Percentiles rank a stretch among this genome's conserved stretches.
Evolutionary conservation across 176 grass and related monocot genomes (phyloP).

Genomic region (Phoenix dactylifera): DNA sequence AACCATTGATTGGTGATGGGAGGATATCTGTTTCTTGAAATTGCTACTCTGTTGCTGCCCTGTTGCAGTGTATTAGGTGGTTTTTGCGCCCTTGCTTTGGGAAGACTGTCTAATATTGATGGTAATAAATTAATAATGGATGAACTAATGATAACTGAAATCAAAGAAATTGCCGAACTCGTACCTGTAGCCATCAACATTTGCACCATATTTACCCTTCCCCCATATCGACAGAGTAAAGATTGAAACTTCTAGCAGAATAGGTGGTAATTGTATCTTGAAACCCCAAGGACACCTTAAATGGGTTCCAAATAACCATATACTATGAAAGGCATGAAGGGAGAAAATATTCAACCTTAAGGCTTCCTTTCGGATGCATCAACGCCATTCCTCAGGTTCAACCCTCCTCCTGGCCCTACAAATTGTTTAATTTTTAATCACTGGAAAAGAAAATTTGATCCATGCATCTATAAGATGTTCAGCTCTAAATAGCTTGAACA

Average conservation of each 20-base stretch:
- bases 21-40: too few relatives aligned
- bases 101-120: too few relatives aligned
- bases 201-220: constrained; percentile 88
- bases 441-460: not conserved
- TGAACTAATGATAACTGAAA: not conserved
- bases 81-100: too few relatives aligned
- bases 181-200: constrained; percentile 73
- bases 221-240: constrained; percentile 32
- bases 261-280: too few relatives aligned
- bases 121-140: not conserved
- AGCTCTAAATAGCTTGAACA: too few relatives aligned
- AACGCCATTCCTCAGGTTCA: constrained; percentile 15
- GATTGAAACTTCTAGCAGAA: not conserved
- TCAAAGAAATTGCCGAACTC: constrained; percentile 1
- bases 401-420: constrained; percentile 39
- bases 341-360: constrained; percentile 16
- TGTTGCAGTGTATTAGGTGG: too few relatives aligned
- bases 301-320: not conserved
- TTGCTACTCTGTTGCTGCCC: too few relatives aligned
- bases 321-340: not conserved
- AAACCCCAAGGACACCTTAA: too few relatives aligned
- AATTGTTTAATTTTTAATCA: not conserved
- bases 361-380: constrained; percentile 58
- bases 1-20: too few relatives aligned
- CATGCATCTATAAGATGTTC: too few relatives aligned